Conservation (phyloP, 2,329 filamentous ascomycete species). For the Claviceps sp. region DNA sequence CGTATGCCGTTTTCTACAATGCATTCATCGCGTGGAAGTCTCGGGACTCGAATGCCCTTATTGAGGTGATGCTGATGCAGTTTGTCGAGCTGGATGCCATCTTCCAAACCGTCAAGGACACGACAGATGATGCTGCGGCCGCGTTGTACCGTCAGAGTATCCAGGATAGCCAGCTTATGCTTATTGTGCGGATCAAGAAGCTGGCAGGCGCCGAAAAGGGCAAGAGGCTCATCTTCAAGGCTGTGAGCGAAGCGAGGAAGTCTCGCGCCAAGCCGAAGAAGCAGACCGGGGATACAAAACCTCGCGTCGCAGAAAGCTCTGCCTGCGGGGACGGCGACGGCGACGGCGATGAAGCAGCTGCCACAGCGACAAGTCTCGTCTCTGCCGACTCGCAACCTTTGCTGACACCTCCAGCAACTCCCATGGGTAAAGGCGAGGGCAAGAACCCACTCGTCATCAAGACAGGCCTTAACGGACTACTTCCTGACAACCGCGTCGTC, state of each 20-base stretch:
- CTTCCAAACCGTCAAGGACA: constrained; percentile 70
- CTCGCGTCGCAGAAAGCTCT: constrained; percentile 44
- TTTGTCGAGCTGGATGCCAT: constrained; percentile 77
- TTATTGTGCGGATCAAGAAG: constrained; percentile 68
- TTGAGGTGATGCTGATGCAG: constrained; percentile 76
- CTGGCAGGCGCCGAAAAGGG: constrained; percentile 59
- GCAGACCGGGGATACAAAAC: constrained; percentile 55
- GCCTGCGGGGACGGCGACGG: constrained; percentile 5
- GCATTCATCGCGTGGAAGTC: constrained; percentile 78
- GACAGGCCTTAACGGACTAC: constrained; percentile 34
- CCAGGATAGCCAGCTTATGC: constrained; percentile 64
- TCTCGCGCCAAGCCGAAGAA: constrained; percentile 46
- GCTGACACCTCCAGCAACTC: constrained; percentile 40
- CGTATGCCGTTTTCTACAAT: constrained; percentile 61
- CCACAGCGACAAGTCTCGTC: constrained; percentile 23
- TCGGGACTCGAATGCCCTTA: constrained; percentile 60
- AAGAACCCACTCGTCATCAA: constrained; percentile 21
- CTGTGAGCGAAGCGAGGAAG: constrained; percentile 58
- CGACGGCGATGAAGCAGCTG: constrained; percentile 19
- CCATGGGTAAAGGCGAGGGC: constrained; percentile 21
- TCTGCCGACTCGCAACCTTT: constrained; percentile 31
- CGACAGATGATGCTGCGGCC: constrained; percentile 57
- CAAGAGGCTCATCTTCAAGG: constrained; percentile 59
- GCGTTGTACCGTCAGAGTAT: constrained; percentile 70
- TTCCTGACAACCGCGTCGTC: constrained; percentile 61